Base-by-base conservation (phyloP, 495 filamentous ascomycete genomes). In the Rostrohypoxylon terebratum region DNA sequence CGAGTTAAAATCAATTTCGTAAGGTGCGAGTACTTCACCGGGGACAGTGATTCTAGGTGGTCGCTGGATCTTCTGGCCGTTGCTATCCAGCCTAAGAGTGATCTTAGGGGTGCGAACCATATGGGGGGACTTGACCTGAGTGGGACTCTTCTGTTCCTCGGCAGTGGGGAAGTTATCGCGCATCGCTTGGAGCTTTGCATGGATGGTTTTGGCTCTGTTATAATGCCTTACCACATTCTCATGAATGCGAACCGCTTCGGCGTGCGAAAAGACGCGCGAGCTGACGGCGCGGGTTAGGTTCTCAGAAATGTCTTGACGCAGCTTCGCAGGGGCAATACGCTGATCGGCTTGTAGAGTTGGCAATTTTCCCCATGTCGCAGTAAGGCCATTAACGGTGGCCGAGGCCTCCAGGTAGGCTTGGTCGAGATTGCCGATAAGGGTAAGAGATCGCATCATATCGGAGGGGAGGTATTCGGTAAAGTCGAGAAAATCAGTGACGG, bases 381-480 rank as follows among this genome's bases (percentile, higher is more conserved):
- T 90, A 47, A 94, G 87, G 23, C 90, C 84, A 79, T 98, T 88
- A 8, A 98, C 87, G 4, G 83, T 81, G 47, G 87, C 78, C 16
- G 91, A 90, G 18, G 89, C 85, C 14, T 90, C 84, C 20, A 86
- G 73, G 76, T 94, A 94, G 42, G 85, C 87, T 57, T 88, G 81
- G 78, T 97, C 93, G 59, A 98, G 90, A 58, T 94, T 89, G 70
- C 90, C 87, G 71, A 99, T 94, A 55, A 98, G 87, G 54, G 92
- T 94, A 47, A 99, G 86, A 61, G 96, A 97, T 71, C 96, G 93
- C 65, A 90, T 87, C 66, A 98, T 89, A 81, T 98, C 96, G 33
- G 94, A 91, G 14, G 96, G 95, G 18, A 98, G 92, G 83, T 96
- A 96, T 83, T 99, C 96, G 69, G 96, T 98, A 80, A 90, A 97